Evolutionary conservation across 768 basidiomycete species (phyloP).

Genomic region (Daedaleopsis nitida): DNA sequence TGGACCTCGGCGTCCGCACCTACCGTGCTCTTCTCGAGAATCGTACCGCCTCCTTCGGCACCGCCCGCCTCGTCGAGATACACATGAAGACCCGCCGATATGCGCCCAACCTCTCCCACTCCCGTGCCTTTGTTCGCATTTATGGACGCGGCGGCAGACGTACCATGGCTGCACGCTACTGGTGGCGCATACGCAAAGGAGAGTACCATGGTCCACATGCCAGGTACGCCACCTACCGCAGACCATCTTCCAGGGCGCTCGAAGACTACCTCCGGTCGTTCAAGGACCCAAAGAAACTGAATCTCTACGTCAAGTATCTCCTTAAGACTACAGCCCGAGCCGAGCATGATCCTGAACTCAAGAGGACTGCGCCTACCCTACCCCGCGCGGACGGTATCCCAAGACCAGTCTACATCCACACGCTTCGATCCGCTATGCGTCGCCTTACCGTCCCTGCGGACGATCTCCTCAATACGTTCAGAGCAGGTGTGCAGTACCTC

Average conservation of each 20-base stretch:
- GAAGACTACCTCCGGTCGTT: conserved; percentile 7
- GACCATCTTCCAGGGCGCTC: background rate
- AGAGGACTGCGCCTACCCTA: background rate
- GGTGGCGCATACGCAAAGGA: conserved; percentile 4
- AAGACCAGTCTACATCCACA: background rate
- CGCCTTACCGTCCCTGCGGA: conserved; percentile 27
- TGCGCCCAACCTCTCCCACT: conserved; percentile 8
- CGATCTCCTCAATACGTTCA: conserved; percentile 41
- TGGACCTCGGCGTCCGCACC: background rate
- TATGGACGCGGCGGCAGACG: background rate
- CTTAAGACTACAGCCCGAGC: background rate
- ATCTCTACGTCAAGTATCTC: conserved; percentile 2
- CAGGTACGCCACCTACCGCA: background rate
- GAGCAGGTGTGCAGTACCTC: conserved; percentile 31
- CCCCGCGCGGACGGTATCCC: background rate
- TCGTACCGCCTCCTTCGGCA: background rate
- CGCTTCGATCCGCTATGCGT: background rate
- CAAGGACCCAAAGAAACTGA: background rate
- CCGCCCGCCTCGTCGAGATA: background rate
- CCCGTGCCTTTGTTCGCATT: conserved; percentile 6
- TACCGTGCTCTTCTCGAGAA: conserved; percentile 4
- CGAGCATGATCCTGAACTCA: background rate
- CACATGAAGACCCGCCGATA: conserved; percentile 5
- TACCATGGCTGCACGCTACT: conserved; percentile 1
- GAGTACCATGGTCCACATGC: conserved; percentile 5